A percentile compares a stretch with the other conserved stretches of the same genome.
These are phyloP conservation scores for Schizosaccharomyces lindneri DNA, from an alignment of 805 yeast genomes.

Conservation along the genomic window DNA sequence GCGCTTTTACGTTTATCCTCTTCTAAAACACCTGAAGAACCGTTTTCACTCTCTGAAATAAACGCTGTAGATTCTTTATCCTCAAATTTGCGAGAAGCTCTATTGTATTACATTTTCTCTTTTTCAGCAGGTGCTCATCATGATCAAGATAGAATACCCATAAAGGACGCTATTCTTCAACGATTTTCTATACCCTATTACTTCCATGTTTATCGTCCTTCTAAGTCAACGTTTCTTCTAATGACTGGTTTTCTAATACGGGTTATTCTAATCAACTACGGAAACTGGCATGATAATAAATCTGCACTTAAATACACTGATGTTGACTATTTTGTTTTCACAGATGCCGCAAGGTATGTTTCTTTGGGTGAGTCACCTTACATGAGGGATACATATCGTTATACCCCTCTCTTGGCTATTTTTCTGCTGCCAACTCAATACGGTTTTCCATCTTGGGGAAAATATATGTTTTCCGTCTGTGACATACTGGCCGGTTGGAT, in stretches of 20 bases:
- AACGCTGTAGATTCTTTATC: no score
- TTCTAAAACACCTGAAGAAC: background rate
- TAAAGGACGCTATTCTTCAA: no score
- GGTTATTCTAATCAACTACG: constrained; percentile 44
- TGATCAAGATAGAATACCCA: no score
- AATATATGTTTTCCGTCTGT: constrained; percentile 45
- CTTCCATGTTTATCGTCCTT: background rate
- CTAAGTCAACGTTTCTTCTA: constrained; percentile 6
- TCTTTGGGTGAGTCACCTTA: constrained; percentile 48
- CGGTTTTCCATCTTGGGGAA: constrained; percentile 39
- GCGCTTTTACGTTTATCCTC: background rate
- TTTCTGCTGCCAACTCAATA: constrained; percentile 40
- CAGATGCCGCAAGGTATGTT: constrained; percentile 69
- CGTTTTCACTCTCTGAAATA: no score
- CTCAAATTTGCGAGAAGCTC: no score
- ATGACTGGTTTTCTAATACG: constrained; percentile 17
- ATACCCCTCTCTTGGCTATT: constrained; percentile 82
- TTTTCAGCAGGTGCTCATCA: no score
- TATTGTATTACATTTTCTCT: no score
- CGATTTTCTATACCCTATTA: background rate
- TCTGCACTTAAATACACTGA: constrained; percentile 76
- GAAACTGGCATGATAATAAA: constrained; percentile 61
- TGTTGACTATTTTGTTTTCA: constrained; percentile 77
- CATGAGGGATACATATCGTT: constrained; percentile 64
- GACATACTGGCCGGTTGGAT: constrained; percentile 63